Base-by-base conservation (phyloP, 169 alveolate species). In the Cryptosporidium bovis region DNA sequence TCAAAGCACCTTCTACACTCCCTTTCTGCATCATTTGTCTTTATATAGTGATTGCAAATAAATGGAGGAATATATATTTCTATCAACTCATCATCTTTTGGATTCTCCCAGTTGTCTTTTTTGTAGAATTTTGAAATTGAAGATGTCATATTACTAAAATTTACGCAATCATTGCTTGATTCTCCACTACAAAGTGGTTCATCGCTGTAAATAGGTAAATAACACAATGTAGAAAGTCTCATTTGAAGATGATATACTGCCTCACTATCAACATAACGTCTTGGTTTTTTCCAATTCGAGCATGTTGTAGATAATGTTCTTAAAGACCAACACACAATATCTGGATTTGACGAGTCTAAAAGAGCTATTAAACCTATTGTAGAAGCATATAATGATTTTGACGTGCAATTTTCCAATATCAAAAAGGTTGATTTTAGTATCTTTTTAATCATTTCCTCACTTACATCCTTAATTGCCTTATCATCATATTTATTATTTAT, bases 261-360 rank as follows among this genome's bases (percentile, higher is more conserved):
- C 13, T 56, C 87, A 31, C 71, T 60, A 12, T 77, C 87, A 40
- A 77, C 51, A 24, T 77, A 60, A 34, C 87, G 58, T 34, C 64
- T 77, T 24, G 87, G 87, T 16, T 77, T 77, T 40, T 77, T 77
- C 87, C 87, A 77, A 56, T 77, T 77, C 7, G 87, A 77, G n/a
- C 87, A 77, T 2, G 87, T 77, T 31, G 87, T 77, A 0, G 87
- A 55, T 53, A 77, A 62, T 3, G 87, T 77, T 36, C 87, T 56
- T 40, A 77, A 31, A 24, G 87, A 77, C 87, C 87, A 77, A 50
- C 87, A 77, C 7, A 77, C 87, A 46, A 77, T 77, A 77, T 77
- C 87, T 8, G 87, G 87, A 50, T 60, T 77, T 18, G 64, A 77
- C 13, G 87, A 77, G 60, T 77, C 87, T 27, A 77, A 48, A 29